Percentiles rank a stretch among this genome's conserved stretches.
phyloP scores from a whole-genome alignment of 768 basidiomycete genomes.

The Lactarius sanguifluus region DNA sequence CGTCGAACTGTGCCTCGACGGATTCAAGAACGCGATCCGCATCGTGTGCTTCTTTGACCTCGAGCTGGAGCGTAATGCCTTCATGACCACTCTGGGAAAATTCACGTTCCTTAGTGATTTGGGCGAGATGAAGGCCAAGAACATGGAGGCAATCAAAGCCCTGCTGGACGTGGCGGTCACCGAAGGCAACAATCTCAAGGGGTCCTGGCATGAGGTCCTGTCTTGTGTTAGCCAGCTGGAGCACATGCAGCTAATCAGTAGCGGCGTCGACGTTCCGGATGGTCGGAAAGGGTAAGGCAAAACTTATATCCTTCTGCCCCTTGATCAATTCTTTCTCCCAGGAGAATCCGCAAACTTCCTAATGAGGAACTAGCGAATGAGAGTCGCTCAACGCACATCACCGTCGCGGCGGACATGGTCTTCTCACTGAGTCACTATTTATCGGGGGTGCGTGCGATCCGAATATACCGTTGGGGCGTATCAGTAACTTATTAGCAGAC shows the following conservation, averaged over 20 bases:
- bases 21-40: slow-evolving; percentile 94
- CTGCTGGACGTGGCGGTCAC: slow-evolving; percentile 91
- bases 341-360: slow-evolving; percentile 59
- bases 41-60: slow-evolving; percentile 97
- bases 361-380: slow-evolving; percentile 96
- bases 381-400: slow-evolving; percentile 96
- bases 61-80: slow-evolving; percentile 97
- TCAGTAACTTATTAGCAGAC: slow-evolving; percentile 49
- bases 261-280: slow-evolving; percentile 83
- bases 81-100: slow-evolving; percentile 93
- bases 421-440: slow-evolving; percentile 95
- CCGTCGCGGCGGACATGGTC: slow-evolving; percentile 98
- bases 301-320: not conserved
- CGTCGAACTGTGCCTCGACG: slow-evolving; percentile 89
- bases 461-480: not conserved
- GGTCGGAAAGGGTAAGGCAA: slow-evolving; percentile 73
- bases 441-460: slow-evolving; percentile 71
- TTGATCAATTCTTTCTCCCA: slow-evolving; percentile 27
- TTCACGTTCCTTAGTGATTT: slow-evolving; percentile 98
- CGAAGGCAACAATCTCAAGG: slow-evolving; percentile 96
- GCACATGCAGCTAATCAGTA: slow-evolving; percentile 96
- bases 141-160: slow-evolving; percentile 98
- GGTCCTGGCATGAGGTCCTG: slow-evolving; percentile 94
- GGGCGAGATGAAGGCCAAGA: slow-evolving; percentile 98
- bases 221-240: slow-evolving; percentile 98